A percentile compares a stretch with the other conserved stretches of the same genome.
These are phyloP conservation scores for Castanea sativa DNA, from an alignment of 306 rosid species.

Conservation along the genomic window DNA sequence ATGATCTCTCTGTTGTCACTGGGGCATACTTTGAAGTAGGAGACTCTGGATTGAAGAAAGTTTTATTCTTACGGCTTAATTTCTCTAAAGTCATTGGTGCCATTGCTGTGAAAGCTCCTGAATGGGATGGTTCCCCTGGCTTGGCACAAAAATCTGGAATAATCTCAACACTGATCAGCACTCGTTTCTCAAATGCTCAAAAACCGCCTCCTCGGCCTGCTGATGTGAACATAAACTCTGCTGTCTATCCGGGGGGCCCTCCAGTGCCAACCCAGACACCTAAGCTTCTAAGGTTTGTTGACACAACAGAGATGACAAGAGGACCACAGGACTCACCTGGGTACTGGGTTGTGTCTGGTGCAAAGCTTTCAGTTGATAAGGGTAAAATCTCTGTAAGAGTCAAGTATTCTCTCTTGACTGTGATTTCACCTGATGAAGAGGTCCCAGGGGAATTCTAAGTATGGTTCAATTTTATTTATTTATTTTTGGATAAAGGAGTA, in stretches of 20 bases:
- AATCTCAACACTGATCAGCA: conserved; percentile 70
- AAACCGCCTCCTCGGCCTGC: conserved; percentile 61
- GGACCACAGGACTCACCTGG: conserved; percentile 91
- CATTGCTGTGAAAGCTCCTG: conserved; percentile 29
- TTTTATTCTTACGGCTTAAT: conserved; percentile 60
- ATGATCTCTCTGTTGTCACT: conserved; percentile 62
- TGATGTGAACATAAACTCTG: conserved; percentile 72
- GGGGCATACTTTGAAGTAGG: conserved; percentile 77
- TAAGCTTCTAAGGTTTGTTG: conserved; percentile 76
- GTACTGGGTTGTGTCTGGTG: conserved; percentile 91
- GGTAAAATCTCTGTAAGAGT: conserved; percentile 81
- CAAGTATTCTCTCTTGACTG: conserved; percentile 69
- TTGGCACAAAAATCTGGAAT: conserved; percentile 78
- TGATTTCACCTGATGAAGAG: conserved; percentile 67
- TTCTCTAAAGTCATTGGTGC: conserved; percentile 55
- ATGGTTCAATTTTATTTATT: not conserved
- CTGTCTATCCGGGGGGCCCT: conserved; percentile 84
- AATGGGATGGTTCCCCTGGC: conserved; percentile 78
- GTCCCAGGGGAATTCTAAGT: conserved; percentile 15
- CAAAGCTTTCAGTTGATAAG: conserved; percentile 64
- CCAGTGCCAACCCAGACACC: conserved; percentile 67
- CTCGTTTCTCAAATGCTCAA: conserved; percentile 65
- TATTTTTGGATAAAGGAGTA: not conserved
- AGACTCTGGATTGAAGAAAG: conserved; percentile 65
- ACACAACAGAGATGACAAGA: conserved; percentile 92